phyloP scores from a whole-genome alignment of 2,329 filamentous ascomycete species.

The Hortaea werneckii region DNA sequence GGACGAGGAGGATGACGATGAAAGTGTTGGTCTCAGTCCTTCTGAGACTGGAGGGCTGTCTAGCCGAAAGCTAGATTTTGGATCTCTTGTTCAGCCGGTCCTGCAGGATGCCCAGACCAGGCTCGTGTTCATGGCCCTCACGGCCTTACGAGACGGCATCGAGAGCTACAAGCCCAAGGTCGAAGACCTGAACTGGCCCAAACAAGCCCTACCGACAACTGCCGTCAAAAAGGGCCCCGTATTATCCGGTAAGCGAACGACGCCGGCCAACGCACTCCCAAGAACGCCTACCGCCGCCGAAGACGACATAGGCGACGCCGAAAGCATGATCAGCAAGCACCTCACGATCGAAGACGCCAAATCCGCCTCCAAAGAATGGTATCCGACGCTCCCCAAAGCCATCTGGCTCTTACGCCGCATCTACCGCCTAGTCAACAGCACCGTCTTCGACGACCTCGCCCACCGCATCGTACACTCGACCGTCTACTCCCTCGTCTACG shows the following conservation, averaged over 20 bases:
- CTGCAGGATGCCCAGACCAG: slow-evolving; percentile 59
- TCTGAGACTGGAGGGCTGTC: slow-evolving; percentile 9
- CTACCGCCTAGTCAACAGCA: slow-evolving; percentile 59
- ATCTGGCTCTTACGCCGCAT: slow-evolving; percentile 61
- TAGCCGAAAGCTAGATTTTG: slow-evolving; percentile 45
- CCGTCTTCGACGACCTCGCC: slow-evolving; percentile 61
- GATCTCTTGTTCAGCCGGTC: slow-evolving; percentile 50
- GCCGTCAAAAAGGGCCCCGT: slow-evolving; percentile 29
- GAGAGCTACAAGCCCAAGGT: slow-evolving; percentile 55
- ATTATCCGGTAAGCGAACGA: slow-evolving; percentile 41
- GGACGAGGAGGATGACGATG: slow-evolving; percentile 32
- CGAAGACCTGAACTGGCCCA: slow-evolving; percentile 55
- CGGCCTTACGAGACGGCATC: slow-evolving; percentile 55
- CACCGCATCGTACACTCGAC: slow-evolving; percentile 84
- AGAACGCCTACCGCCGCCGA: slow-evolving; percentile 45
- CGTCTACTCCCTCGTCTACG: slow-evolving; percentile 69
- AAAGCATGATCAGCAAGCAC: slow-evolving; percentile 28
- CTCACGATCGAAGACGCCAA: slow-evolving; percentile 7
- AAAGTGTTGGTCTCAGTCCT: slow-evolving; percentile 10
- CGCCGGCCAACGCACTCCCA: slow-evolving; percentile 30
- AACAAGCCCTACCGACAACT: slow-evolving; percentile 23
- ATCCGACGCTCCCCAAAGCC: slow-evolving; percentile 56
- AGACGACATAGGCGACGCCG: slow-evolving; percentile 44
- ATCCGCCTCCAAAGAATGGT: slow-evolving; percentile 39
- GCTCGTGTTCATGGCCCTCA: slow-evolving; percentile 54